These are phyloP conservation scores for Dissophora ornata DNA, from an alignment of 192 early-diverging fungal species.

Conservation along the genomic window DNA sequence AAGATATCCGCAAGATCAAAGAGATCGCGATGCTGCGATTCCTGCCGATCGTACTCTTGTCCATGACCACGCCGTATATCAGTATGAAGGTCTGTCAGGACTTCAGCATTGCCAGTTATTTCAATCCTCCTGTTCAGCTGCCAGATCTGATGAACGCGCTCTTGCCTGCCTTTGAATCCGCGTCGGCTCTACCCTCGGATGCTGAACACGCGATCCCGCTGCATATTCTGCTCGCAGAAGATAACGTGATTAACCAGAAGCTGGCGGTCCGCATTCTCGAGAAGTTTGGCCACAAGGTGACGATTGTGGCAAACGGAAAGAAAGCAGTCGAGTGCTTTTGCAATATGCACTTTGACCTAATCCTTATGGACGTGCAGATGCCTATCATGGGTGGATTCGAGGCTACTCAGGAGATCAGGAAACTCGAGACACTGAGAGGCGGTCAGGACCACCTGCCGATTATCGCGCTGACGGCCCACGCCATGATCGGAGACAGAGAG, in stretches of 20 bases:
- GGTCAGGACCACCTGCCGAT: slow-evolving; percentile 73
- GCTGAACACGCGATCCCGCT: slow-evolving; percentile 70
- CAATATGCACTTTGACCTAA: slow-evolving; percentile 68
- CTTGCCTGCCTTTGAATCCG: slow-evolving; percentile 76
- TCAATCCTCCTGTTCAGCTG: slow-evolving; percentile 70
- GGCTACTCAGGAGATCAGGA: slow-evolving; percentile 81
- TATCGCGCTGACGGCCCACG: slow-evolving; percentile 88
- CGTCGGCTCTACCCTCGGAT: slow-evolving; percentile 69
- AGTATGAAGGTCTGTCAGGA: slow-evolving; percentile 78
- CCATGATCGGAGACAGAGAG: slow-evolving; percentile 90
- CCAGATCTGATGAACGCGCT: slow-evolving; percentile 75
- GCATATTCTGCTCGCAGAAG: slow-evolving; percentile 85
- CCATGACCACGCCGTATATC: slow-evolving; percentile 62
- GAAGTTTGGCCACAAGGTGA: slow-evolving; percentile 80
- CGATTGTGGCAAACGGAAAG: slow-evolving; percentile 83
- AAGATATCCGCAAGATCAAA: slow-evolving; percentile 71
- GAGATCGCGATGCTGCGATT: slow-evolving; percentile 69
- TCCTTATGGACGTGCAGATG: slow-evolving; percentile 93
- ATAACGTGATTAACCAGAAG: slow-evolving; percentile 90
- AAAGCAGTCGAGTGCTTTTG: slow-evolving; percentile 79
- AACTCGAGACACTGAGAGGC: slow-evolving; percentile 67
- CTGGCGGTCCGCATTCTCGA: slow-evolving; percentile 79
- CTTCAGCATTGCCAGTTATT: slow-evolving; percentile 75
- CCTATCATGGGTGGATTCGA: slow-evolving; percentile 94
- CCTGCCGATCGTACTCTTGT: slow-evolving; percentile 79